Evolutionary conservation across 331 rosid species (phyloP), one percentile per base, ranked within the genome.

Genomic region (Arachis monticola): DNA sequence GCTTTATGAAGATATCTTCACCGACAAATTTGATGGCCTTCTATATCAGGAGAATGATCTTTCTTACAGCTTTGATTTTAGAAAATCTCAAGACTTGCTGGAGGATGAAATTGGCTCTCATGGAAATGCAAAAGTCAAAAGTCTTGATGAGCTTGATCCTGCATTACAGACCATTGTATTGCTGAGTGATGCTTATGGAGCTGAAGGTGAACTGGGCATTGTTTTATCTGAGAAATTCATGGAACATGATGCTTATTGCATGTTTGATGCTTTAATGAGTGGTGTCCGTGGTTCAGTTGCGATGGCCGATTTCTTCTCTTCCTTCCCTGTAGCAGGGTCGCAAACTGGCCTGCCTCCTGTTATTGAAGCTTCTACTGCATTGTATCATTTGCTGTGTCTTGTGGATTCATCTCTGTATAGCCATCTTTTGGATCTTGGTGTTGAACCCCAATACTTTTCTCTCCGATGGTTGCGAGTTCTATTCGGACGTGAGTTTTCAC

Each of bases 401-500:
- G 98, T 85, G 65, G 99, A 95, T 81, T 88, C 88, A 5, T 95
- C 97, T 77, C 86, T 95, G 10, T 93, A 92, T 77, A 88, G 92
- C 86, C 99, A 95, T 86, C 96, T 95, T 59, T 85, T 92, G 58
- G 98, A 95, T 56, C 97, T 95, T 57, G 98, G 87, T 69, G 94
- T 95, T 56, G 99, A 95, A 83, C 99, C 99, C 1, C 99, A 95
- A 83, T 95, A 95, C 84, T 95, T 95, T 67, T 88, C 97, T 42
- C 98, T 95, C 27, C 90, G 99, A 55, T 95, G 99, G 99, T 83
- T 95, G 81, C 82, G 99, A 67, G 98, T 95, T 77, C 80, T 92
- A 79, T 95, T 90, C 79, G 98, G 98, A 67, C 90, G 99, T 48
- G 99, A 95, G 67, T 90, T 95, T 88, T 85, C 91, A 17, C 98